phyloP scores from a whole-genome alignment of 2,329 filamentous ascomycete species.

The Neonectria magnoliae region DNA sequence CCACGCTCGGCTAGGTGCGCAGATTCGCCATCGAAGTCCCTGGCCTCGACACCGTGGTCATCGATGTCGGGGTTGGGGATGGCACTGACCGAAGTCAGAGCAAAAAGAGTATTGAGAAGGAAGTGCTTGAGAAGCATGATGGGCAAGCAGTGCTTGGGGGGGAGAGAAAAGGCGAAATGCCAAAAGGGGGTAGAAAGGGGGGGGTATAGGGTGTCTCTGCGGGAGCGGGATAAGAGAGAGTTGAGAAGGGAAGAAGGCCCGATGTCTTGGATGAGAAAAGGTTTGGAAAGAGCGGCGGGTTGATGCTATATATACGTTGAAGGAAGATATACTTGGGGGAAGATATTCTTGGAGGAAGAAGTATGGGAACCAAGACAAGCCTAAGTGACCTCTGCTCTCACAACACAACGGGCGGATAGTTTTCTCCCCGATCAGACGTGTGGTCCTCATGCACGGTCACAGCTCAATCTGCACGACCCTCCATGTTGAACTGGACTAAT shows the following conservation, averaged over 20 bases:
- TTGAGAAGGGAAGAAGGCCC: neutral
- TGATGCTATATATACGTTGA: neutral
- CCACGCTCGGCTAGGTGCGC: neutral
- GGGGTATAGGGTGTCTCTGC: neutral
- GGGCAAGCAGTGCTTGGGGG: neutral
- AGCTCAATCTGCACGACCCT: neutral
- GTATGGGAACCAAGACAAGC: neutral
- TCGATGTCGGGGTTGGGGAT: neutral
- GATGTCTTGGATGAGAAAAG: neutral
- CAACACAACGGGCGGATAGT: neutral
- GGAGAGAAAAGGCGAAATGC: neutral
- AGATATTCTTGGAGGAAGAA: neutral
- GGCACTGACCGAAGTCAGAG: neutral
- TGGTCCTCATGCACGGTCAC: neutral
- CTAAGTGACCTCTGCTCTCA: neutral
- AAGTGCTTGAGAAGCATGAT: slow-evolving; percentile 4
- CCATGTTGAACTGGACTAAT: neutral
- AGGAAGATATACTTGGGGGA: neutral
- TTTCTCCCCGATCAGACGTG: neutral
- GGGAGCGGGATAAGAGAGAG: neutral
- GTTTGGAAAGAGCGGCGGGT: neutral
- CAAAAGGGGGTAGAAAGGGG: neutral
- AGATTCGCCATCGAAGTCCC: neutral
- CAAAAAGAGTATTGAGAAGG: neutral
- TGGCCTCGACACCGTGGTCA: neutral